phyloP scores from a whole-genome alignment of 1,284 basidiomycete species.

The Testicularia cyperi region DNA sequence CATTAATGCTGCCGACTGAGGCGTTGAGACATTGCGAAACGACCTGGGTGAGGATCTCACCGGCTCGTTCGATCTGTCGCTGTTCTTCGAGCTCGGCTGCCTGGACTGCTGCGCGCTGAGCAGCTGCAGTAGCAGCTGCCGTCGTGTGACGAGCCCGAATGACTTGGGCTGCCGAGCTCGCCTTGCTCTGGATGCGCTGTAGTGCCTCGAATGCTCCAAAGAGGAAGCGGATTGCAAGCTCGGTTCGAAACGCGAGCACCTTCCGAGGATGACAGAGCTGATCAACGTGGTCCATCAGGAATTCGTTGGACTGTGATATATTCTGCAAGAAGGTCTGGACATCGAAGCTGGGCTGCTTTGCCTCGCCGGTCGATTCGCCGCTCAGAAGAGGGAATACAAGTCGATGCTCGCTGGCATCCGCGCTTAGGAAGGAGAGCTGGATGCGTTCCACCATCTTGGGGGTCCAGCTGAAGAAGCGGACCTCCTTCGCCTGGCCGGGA shows the following conservation, averaged over 20 bases:
- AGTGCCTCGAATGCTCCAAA: slow-evolving; percentile 19
- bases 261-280: slow-evolving; percentile 10
- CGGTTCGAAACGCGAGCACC: slow-evolving; percentile 25
- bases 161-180: slow-evolving; percentile 19
- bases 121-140: not conserved
- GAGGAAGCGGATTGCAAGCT: slow-evolving; percentile 25
- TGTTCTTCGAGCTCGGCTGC: slow-evolving; percentile 31
- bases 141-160: slow-evolving; percentile 10
- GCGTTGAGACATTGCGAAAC: slow-evolving; percentile 33
- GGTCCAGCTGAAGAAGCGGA: slow-evolving; percentile 24
- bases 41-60: slow-evolving; percentile 32
- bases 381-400: slow-evolving; percentile 15
- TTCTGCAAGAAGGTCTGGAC: slow-evolving; percentile 8
- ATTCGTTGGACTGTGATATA: slow-evolving; percentile 19
- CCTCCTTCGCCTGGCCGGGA: slow-evolving; percentile 13
- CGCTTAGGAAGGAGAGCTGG: slow-evolving; percentile 19
- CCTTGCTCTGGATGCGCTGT: slow-evolving; percentile 19
- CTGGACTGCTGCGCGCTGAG: slow-evolving; percentile 8
- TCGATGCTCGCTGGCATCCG: not conserved
- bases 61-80: slow-evolving; percentile 16
- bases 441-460: slow-evolving; percentile 27
- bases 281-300: slow-evolving; percentile 13
- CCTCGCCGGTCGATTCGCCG: not conserved
- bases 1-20: slow-evolving; percentile 14
- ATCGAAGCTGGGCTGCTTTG: slow-evolving; percentile 1